Evolutionary conservation across 768 basidiomycete genomes (phyloP).

Genomic region (Pluteus cervinus): DNA sequence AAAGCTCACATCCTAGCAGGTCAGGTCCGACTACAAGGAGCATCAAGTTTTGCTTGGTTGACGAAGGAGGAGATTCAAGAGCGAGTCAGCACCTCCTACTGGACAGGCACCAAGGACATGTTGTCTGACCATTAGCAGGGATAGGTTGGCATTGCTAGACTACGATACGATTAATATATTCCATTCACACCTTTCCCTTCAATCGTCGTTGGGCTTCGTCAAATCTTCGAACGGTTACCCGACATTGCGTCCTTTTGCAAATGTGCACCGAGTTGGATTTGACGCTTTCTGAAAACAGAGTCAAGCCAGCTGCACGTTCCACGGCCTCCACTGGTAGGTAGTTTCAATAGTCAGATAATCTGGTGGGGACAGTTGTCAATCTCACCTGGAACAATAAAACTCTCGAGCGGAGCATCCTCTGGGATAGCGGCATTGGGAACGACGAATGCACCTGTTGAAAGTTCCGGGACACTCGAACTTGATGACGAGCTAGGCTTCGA

Average conservation of each 20-base stretch:
- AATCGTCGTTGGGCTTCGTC: conserved; percentile 84
- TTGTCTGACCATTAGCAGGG: conserved; percentile 69
- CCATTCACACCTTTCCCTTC: conserved; percentile 48
- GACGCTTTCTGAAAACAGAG: conserved; percentile 77
- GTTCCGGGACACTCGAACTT: conserved; percentile 63
- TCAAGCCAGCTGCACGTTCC: conserved; percentile 84
- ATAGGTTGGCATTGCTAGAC: conserved; percentile 1
- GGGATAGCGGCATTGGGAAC: conserved; percentile 92
- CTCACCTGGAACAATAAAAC: conserved; percentile 84
- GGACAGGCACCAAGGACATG: conserved; percentile 74
- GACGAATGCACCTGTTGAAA: conserved; percentile 91
- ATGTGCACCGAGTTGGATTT: conserved; percentile 77
- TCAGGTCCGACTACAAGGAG: conserved; percentile 58
- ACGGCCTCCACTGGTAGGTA: conserved; percentile 73
- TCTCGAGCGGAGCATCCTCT: conserved; percentile 73
- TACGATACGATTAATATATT: conserved; percentile 23
- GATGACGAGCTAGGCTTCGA: conserved; percentile 69
- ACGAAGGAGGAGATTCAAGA: conserved; percentile 85
- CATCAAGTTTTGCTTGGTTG: conserved; percentile 84
- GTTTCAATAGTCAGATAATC: background rate
- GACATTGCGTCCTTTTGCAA: conserved; percentile 84
- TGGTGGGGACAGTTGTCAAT: conserved; percentile 14
- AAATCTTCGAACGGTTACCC: conserved; percentile 82
- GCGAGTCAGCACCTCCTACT: conserved; percentile 64
- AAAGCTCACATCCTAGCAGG: conserved; percentile 93